A percentile compares a stretch with the other conserved stretches of the same genome.
Evolutionary conservation across 1,284 basidiomycete genomes (phyloP).

Genomic region (Boletus sp.): DNA sequence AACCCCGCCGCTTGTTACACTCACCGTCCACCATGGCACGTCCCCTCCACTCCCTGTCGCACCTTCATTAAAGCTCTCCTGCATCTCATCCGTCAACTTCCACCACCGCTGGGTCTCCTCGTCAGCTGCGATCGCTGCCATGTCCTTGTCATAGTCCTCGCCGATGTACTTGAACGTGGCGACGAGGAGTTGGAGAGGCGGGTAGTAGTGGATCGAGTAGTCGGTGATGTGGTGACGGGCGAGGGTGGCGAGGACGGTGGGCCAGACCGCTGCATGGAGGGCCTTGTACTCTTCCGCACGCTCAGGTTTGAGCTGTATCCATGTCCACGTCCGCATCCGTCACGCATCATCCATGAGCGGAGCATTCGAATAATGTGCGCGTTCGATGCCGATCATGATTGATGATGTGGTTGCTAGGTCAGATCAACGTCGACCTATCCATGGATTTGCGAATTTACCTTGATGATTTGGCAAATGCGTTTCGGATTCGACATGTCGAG

Average conservation of each 20-base stretch:
- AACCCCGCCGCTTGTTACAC: slow-evolving; percentile 14
- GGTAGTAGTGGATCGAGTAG: slow-evolving; percentile 73
- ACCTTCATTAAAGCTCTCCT: slow-evolving; percentile 67
- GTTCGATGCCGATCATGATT: background rate
- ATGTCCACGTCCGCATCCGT: too few species aligned
- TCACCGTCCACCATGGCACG: slow-evolving; percentile 70
- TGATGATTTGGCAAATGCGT: slow-evolving; percentile 73
- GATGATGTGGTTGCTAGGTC: background rate
- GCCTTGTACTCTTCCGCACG: slow-evolving; percentile 63
- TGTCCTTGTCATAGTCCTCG: slow-evolving; percentile 60
- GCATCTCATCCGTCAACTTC: slow-evolving; percentile 74
- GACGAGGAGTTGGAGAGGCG: slow-evolving; percentile 61
- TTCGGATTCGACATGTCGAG: slow-evolving; percentile 40
- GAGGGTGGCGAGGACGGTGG: slow-evolving; percentile 64
- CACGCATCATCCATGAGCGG: too few species aligned
- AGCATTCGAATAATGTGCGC: too few species aligned
- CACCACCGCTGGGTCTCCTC: slow-evolving; percentile 73
- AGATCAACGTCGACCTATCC: background rate
- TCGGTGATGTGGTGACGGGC: slow-evolving; percentile 66
- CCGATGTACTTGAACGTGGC: slow-evolving; percentile 68
- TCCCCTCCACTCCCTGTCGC: slow-evolving; percentile 64
- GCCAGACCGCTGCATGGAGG: slow-evolving; percentile 68
- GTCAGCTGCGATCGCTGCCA: slow-evolving; percentile 61
- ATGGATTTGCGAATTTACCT: slow-evolving; percentile 35
- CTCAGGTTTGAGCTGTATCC: slow-evolving; percentile 55